Evolutionary conservation across 2,329 filamentous ascomycete genomes (phyloP).

Genomic region (Metarhizium anisopliae): DNA sequence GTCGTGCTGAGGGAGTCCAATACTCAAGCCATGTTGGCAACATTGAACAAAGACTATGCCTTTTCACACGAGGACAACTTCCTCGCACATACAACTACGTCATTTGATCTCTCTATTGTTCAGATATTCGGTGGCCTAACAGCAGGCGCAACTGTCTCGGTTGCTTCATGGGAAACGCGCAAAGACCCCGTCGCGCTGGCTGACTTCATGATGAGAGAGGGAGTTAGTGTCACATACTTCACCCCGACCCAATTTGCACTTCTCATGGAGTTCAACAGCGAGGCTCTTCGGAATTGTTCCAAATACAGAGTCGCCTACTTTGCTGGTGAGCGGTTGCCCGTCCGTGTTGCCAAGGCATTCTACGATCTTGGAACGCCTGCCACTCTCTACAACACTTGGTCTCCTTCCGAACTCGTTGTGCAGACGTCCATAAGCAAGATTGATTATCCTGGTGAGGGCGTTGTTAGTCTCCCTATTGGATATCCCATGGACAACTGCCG

Average conservation of each 20-base stretch:
- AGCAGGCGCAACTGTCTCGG: constrained; percentile 13
- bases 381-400: constrained; percentile 15
- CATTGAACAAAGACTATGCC: constrained; percentile 13
- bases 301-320: constrained; percentile 15
- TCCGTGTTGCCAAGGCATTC: constrained; percentile 14
- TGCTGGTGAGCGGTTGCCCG: constrained; percentile 14
- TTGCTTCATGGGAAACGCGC: constrained; percentile 15
- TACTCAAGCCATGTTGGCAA: constrained; percentile 16
- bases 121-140: constrained; percentile 14
- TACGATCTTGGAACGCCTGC: constrained; percentile 15
- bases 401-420: constrained; percentile 14
- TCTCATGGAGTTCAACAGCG: constrained; percentile 14
- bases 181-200: constrained; percentile 15
- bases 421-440: constrained; percentile 14
- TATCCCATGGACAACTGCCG: constrained; percentile 19
- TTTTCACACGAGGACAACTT: constrained; percentile 12
- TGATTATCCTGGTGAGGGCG: constrained; percentile 8
- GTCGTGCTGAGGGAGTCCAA: constrained; percentile 16
- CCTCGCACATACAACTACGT: constrained; percentile 15
- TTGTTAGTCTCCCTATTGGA: constrained; percentile 13
- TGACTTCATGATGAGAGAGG: constrained; percentile 14
- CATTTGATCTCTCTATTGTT: constrained; percentile 16
- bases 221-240: constrained; percentile 14
- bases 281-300: constrained; percentile 10
- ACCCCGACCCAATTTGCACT: constrained; percentile 15